Conservation (phyloP, 768 basidiomycete genomes). For the Suillus placidus region DNA sequence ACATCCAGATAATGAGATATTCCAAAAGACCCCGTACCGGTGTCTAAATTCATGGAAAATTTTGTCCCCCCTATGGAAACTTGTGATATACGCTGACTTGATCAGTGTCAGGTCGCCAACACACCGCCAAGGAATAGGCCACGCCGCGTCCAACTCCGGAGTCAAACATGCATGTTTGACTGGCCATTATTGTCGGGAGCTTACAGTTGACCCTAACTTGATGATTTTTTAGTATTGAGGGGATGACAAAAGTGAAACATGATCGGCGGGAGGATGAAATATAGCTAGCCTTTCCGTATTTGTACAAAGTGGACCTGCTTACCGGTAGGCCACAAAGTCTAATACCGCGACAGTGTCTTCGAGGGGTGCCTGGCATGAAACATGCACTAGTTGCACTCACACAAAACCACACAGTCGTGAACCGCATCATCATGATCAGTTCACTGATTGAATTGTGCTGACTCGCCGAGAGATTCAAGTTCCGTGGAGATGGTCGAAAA, state of each 20-base stretch:
- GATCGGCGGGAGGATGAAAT: slow-evolving; percentile 43
- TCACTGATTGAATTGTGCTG: neutral
- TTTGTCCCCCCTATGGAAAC: slow-evolving; percentile 23
- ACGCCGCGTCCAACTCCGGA: neutral
- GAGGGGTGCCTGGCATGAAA: neutral
- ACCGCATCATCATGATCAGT: neutral
- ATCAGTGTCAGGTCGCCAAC: slow-evolving; percentile 1
- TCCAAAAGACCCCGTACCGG: slow-evolving; percentile 22
- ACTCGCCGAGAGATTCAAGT: slow-evolving; percentile 5
- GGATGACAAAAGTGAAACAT: slow-evolving; percentile 48
- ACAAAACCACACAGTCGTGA: neutral
- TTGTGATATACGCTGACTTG: neutral
- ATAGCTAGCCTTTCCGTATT: slow-evolving; percentile 32
- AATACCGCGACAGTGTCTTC: slow-evolving; percentile 22
- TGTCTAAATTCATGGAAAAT: slow-evolving; percentile 14
- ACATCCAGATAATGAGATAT: slow-evolving; percentile 1
- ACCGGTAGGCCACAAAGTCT: slow-evolving; percentile 41
- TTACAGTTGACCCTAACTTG: neutral
- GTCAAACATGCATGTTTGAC: neutral
- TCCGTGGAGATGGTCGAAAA: slow-evolving; percentile 14
- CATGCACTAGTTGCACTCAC: neutral
- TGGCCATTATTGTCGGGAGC: neutral
- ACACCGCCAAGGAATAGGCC: neutral
- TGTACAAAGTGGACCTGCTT: slow-evolving; percentile 40
- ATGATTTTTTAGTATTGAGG: slow-evolving; percentile 13